Conservation (phyloP, 768 basidiomycete species). For the Amanita exitialis region DNA sequence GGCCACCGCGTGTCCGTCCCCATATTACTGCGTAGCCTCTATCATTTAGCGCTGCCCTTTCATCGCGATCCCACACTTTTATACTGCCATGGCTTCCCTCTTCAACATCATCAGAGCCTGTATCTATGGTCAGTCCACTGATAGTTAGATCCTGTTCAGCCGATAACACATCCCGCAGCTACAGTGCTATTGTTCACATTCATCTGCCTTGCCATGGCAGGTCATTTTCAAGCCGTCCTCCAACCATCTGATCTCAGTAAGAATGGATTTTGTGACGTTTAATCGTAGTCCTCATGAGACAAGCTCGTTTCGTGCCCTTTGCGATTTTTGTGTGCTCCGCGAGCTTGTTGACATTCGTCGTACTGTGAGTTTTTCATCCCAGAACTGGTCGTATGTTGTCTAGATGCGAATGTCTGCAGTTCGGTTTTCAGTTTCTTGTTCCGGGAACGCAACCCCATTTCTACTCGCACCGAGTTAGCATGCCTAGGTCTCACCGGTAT, state of each 20-base stretch:
- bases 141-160: slow-evolving; percentile 3
- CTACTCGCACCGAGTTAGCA: slow-evolving; percentile 66
- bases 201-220: slow-evolving; percentile 73
- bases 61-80: slow-evolving; percentile 16
- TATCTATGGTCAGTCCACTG: slow-evolving; percentile 48
- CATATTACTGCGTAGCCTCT: slow-evolving; percentile 20
- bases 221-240: slow-evolving; percentile 63
- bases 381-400: neutral
- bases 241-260: slow-evolving; percentile 74
- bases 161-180: slow-evolving; percentile 25
- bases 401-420: slow-evolving; percentile 23
- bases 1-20: slow-evolving; percentile 35
- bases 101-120: slow-evolving; percentile 62
- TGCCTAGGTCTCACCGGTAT: slow-evolving; percentile 62
- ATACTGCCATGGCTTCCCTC: slow-evolving; percentile 52
- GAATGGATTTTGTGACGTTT: slow-evolving; percentile 15
- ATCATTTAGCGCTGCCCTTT: slow-evolving; percentile 31
- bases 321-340: slow-evolving; percentile 72
- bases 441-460: slow-evolving; percentile 64
- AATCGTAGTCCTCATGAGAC: slow-evolving; percentile 2
- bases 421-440: slow-evolving; percentile 56
- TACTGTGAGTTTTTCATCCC: slow-evolving; percentile 41
- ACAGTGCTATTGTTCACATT: slow-evolving; percentile 64
- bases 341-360: slow-evolving; percentile 56
- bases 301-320: slow-evolving; percentile 83